These are phyloP conservation scores for Hansenula sp. DNA, from an alignment of 1,139 yeast genomes.

Conservation along the genomic window DNA sequence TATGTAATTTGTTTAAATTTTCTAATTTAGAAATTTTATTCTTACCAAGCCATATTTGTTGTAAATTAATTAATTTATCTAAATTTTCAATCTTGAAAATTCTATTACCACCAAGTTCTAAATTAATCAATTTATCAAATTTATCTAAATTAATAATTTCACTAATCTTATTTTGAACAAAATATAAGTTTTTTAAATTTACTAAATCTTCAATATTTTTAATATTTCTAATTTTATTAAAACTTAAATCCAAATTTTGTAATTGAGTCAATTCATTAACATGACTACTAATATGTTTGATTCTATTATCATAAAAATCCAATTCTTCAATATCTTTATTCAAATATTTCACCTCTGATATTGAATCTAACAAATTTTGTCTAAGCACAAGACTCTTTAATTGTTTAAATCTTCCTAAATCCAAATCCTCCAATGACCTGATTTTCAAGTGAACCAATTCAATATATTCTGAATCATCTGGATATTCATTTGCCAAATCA, in stretches of 20 bases:
- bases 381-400: slow-evolving; percentile 69
- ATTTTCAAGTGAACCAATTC: slow-evolving; percentile 82
- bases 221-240: slow-evolving; percentile 85
- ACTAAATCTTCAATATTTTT: slow-evolving; percentile 67
- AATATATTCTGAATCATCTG: slow-evolving; percentile 59
- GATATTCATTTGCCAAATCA: slow-evolving; percentile 61
- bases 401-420: slow-evolving; percentile 52
- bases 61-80: slow-evolving; percentile 47
- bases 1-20: slow-evolving; percentile 56
- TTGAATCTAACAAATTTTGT: slow-evolving; percentile 74
- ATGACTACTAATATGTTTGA: slow-evolving; percentile 73
- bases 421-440: slow-evolving; percentile 58
- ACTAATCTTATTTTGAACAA: slow-evolving; percentile 84
- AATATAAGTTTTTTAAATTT: slow-evolving; percentile 63
- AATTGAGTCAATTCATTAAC: slow-evolving; percentile 57
- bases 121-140: slow-evolving; percentile 54
- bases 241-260: slow-evolving; percentile 72
- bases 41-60: slow-evolving; percentile 91
- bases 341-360: slow-evolving; percentile 64
- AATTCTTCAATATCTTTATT: slow-evolving; percentile 64
- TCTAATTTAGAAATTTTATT: slow-evolving; percentile 67
- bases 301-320: slow-evolving; percentile 89
- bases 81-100: slow-evolving; percentile 56
- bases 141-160: slow-evolving; percentile 65
- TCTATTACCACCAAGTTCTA: slow-evolving; percentile 91